These are phyloP conservation scores for Fomes fomentarius DNA, from an alignment of 1,284 basidiomycete species.

Conservation along the genomic window DNA sequence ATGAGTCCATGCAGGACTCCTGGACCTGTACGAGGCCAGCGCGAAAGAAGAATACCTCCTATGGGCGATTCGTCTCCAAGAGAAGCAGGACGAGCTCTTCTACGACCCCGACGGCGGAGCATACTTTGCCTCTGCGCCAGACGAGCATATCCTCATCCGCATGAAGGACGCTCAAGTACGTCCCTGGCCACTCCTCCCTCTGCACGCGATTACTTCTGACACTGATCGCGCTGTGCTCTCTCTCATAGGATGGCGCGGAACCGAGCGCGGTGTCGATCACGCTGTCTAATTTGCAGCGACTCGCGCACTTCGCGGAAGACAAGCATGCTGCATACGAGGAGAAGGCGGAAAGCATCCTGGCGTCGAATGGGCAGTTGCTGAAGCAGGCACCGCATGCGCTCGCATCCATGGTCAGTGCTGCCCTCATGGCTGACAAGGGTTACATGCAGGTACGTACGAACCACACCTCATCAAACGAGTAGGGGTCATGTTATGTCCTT, in stretches of 20 bases:
- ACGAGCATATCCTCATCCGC: constrained; percentile 42
- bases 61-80: constrained; percentile 42
- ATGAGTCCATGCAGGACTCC: constrained; percentile 17
- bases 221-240: neutral
- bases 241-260: constrained; percentile 44
- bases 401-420: constrained; percentile 30
- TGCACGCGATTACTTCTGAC: neutral
- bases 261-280: constrained; percentile 44
- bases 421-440: constrained; percentile 25
- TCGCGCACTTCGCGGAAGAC: constrained; percentile 39
- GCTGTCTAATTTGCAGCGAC: constrained; percentile 41
- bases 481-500: neutral
- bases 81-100: constrained; percentile 45
- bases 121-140: constrained; percentile 44
- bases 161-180: constrained; percentile 43
- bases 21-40: constrained; percentile 45
- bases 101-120: constrained; percentile 44
- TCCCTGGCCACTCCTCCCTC: neutral
- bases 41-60: constrained; percentile 37
- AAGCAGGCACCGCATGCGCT: constrained; percentile 28
- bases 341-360: constrained; percentile 35
- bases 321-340: constrained; percentile 31
- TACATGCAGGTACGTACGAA: constrained; percentile 27
- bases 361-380: constrained; percentile 30
- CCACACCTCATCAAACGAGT: neutral